phyloP scores from a whole-genome alignment of 192 early-diverging fungal species.

The Backusella tarrabulga region DNA sequence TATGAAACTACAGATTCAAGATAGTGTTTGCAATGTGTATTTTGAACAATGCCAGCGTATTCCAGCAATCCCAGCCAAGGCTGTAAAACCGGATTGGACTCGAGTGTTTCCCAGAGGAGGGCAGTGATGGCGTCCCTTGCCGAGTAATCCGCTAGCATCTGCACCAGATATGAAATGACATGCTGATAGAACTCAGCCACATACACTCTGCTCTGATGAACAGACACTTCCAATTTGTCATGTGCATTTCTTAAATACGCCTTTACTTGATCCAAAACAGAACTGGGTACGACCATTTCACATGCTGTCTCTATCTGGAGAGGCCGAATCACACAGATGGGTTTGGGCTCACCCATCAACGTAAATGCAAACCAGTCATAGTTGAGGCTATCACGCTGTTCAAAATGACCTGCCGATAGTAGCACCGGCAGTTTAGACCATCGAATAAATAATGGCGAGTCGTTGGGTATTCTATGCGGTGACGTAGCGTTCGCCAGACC shows the following conservation, averaged over 20 bases:
- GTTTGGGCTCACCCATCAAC: background rate
- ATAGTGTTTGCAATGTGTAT: background rate
- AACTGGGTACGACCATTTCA: background rate
- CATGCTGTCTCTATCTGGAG: background rate
- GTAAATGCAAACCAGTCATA: conserved; percentile 23
- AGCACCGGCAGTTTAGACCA: conserved; percentile 14
- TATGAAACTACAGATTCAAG: background rate
- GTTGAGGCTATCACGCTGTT: background rate
- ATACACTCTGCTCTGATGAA: background rate
- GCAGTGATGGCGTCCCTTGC: background rate
- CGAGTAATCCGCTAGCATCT: background rate
- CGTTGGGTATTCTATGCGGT: background rate
- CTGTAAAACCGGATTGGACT: background rate
- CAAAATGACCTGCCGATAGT: background rate
- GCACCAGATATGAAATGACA: background rate
- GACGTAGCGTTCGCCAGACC: conserved; percentile 1
- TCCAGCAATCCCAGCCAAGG: background rate
- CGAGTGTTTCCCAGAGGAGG: background rate
- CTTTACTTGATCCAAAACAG: conserved; percentile 1
- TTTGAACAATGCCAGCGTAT: background rate
- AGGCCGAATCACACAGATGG: background rate
- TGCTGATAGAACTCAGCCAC: conserved; percentile 2
- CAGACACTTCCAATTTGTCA: background rate
- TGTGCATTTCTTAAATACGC: background rate
- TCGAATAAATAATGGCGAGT: background rate